Percentiles rank a stretch among this genome's conserved stretches.
phyloP scores from a whole-genome alignment of 352 stramenopile genomes.

The Phytophthora uliginosa region DNA sequence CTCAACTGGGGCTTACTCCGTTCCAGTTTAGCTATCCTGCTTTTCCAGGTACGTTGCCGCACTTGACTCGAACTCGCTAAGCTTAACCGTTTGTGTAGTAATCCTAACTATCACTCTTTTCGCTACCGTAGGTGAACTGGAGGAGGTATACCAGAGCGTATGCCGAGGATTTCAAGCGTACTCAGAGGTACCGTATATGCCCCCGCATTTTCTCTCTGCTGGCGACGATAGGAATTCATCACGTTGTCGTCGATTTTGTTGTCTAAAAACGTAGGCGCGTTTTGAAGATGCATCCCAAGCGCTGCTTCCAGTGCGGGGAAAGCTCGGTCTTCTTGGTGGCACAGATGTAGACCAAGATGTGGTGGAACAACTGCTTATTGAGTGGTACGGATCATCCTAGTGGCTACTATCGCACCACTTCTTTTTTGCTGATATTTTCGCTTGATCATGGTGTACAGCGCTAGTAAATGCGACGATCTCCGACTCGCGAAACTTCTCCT shows the following conservation, averaged over 20 bases:
- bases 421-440: conserved; percentile 2
- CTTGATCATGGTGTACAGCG: conserved; percentile 39
- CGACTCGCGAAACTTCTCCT: conserved; percentile 82
- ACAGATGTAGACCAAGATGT: conserved; percentile 81
- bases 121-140: conserved; percentile 42
- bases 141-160: conserved; percentile 59
- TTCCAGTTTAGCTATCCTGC: conserved; percentile 74
- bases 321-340: conserved; percentile 76
- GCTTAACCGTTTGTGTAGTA: background rate
- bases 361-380: conserved; percentile 79
- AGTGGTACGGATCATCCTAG: conserved; percentile 57
- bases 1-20: conserved; percentile 47
- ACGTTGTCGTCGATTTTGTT: background rate
- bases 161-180: conserved; percentile 80
- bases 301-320: conserved; percentile 71
- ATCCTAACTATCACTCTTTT: background rate
- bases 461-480: conserved; percentile 75
- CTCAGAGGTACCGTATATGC: conserved; percentile 46
- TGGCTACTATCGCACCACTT: background rate
- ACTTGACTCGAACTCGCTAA: background rate
- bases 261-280: conserved; percentile 37
- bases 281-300: conserved; percentile 68
- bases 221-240: background rate
- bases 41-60: conserved; percentile 22
- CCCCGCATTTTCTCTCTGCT: background rate